Base-by-base conservation (phyloP, 139 green algal genomes). In the Tetradesmus lagerheimii region DNA sequence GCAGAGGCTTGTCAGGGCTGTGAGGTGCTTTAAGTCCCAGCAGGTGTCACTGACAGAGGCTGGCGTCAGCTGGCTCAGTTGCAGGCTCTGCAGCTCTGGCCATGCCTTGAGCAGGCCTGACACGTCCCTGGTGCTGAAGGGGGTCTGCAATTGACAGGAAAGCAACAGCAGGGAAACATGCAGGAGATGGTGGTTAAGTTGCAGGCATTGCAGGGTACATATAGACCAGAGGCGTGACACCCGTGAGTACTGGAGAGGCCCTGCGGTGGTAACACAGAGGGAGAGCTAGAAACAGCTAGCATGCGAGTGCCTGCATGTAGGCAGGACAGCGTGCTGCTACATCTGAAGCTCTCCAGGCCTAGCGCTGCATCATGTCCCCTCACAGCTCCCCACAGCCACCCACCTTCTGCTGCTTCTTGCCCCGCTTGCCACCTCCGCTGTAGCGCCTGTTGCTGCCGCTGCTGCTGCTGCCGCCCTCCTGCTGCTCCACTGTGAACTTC, bases 331-430 rank as follows among this genome's bases (percentile, higher is more conserved):
- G 20, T 29, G 34, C 35, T 29, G 20, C 39, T 39, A 34, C 47
- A 23, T 62, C 47, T 23, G 66, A 11, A 23, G 47, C 47, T 62
- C 8, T 20, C 12, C 47, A 62, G 5, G 20, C 20, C 47, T 20
- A 62, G 66, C 66, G 15, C 66, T 23, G 66, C 66, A 76, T 1
- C 4, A 37, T 1, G 66, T n/a, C n/a, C n/a, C n/a, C n/a, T n/a
- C n/a, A n/a, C n/a, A n/a, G n/a, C n/a, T n/a, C 27, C 1, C 18
- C 47, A 20, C 12, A 20, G 15, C 71, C 25, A 11, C 80, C 39
- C 43, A 85, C 34, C 47, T 75, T 35, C 2, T 75, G 80, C 80
- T 84, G 79, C 79, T 67, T 43, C 29, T 71, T 71, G 57, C 57
- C 57, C 20, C 57, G 57, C 57, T 71, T 84, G 78, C 39, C 50